A percentile compares a stretch with the other conserved stretches of the same genome.
Evolutionary conservation across 1,284 basidiomycete genomes (phyloP).

Genomic region (Jaminaea rosea): DNA sequence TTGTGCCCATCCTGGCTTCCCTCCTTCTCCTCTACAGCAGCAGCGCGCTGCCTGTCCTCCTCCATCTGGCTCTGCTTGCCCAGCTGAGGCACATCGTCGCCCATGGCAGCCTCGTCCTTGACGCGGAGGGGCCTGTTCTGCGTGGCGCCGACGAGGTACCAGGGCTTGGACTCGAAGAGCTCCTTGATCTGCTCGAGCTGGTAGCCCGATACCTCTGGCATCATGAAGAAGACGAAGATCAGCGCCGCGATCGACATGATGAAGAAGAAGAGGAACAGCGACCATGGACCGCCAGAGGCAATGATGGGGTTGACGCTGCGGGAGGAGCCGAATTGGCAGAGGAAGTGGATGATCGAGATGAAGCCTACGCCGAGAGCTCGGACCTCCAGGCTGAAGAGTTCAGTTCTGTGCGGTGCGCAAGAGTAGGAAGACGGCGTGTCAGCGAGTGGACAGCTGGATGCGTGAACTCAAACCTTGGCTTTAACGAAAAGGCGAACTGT

Average conservation of each 20-base stretch:
- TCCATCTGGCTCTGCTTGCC: slow-evolving; percentile 4
- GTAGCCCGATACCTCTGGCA: slow-evolving; percentile 25
- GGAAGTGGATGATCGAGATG: slow-evolving; percentile 23
- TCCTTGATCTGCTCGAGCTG: slow-evolving; percentile 24
- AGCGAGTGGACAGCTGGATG: no score
- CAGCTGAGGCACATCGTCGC: slow-evolving; percentile 5
- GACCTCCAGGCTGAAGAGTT: slow-evolving; percentile 7
- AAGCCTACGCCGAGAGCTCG: slow-evolving; percentile 22
- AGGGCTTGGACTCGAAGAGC: slow-evolving; percentile 21
- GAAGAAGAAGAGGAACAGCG: slow-evolving; percentile 24
- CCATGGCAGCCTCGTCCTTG: slow-evolving; percentile 3
- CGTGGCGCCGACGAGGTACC: slow-evolving; percentile 22
- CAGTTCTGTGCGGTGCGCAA: no score
- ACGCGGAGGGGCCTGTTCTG: slow-evolving; percentile 14
- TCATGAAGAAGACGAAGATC: slow-evolving; percentile 25
- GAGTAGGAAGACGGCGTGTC: no score
- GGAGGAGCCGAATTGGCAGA: slow-evolving; percentile 25
- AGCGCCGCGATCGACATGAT: slow-evolving; percentile 13
- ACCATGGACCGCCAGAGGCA: slow-evolving; percentile 14
- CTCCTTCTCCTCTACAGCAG: slow-evolving; percentile 3
- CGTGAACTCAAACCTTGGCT: no score
- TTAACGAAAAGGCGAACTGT: no score
- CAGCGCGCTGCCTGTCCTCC: slow-evolving; percentile 10
- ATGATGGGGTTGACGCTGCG: slow-evolving; percentile 26
- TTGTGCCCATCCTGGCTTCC: slow-evolving; percentile 4